Percentiles rank a stretch among this genome's conserved stretches.
Conservation (phyloP, 352 stramenopile genomes). For the Phytophthora pluvialis region DNA sequence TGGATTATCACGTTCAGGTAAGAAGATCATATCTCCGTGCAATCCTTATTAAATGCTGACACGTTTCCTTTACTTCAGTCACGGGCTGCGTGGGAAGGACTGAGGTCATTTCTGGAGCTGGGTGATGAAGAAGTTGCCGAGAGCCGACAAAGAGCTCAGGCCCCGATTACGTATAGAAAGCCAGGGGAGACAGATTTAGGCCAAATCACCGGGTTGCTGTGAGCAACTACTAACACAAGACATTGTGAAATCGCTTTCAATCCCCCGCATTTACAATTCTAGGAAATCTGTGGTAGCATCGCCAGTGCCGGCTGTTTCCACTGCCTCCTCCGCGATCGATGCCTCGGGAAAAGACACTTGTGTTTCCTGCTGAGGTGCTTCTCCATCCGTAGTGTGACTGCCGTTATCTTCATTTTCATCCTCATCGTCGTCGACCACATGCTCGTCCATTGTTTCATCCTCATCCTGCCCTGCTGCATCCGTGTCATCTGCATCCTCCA, state of each 20-base stretch:
- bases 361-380: slow-evolving; percentile 16
- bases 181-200: slow-evolving; percentile 71
- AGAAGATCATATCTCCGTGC: not conserved
- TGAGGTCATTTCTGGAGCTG: slow-evolving; percentile 70
- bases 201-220: slow-evolving; percentile 79
- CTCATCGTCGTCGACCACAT: slow-evolving; percentile 69
- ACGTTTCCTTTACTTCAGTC: slow-evolving; percentile 43
- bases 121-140: slow-evolving; percentile 62
- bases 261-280: slow-evolving; percentile 33
- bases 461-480: slow-evolving; percentile 49
- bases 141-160: slow-evolving; percentile 57
- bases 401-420: slow-evolving; percentile 53
- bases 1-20: slow-evolving; percentile 85
- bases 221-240: slow-evolving; percentile 30
- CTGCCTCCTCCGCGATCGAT: slow-evolving; percentile 5
- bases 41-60: slow-evolving; percentile 12
- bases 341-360: slow-evolving; percentile 4
- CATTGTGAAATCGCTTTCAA: slow-evolving; percentile 16
- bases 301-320: not conserved
- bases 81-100: slow-evolving; percentile 71
- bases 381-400: slow-evolving; percentile 16
- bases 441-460: slow-evolving; percentile 51
- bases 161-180: slow-evolving; percentile 64
- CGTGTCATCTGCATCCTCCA: slow-evolving; percentile 47
- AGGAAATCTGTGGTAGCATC: slow-evolving; percentile 27